Evolutionary conservation across 345 rosid genomes (phyloP).

Genomic region (Lenwebbia sp.): DNA sequence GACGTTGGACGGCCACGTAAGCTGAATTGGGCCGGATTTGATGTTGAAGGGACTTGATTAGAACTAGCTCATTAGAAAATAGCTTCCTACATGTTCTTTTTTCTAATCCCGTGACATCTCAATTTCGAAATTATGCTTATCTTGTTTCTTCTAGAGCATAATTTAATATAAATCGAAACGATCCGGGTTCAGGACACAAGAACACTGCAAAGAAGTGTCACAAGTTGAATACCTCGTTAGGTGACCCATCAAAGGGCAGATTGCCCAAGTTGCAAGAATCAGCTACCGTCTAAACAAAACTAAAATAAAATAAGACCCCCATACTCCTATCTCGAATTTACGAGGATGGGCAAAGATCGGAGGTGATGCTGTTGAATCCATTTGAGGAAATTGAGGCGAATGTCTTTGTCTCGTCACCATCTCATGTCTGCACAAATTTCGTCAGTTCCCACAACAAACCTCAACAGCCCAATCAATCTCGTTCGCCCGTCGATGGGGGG

Average conservation of each 20-base stretch:
- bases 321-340: background rate
- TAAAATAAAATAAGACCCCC: background rate
- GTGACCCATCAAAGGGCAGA: background rate
- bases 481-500: background rate
- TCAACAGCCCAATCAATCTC: background rate
- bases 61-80: background rate
- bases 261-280: background rate
- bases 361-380: background rate
- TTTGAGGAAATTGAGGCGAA: background rate
- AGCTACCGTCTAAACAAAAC: too few relatives aligned
- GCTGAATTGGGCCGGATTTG: background rate
- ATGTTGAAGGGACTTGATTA: background rate
- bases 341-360: background rate
- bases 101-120: background rate
- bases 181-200: background rate
- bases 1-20: background rate
- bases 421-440: background rate
- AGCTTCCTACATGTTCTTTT: background rate
- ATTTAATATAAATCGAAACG: background rate
- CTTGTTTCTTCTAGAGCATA: background rate
- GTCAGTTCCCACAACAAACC: background rate
- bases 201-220: background rate
- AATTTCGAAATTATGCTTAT: background rate
- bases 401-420: background rate
- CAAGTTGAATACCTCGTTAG: background rate